These are phyloP conservation scores for Starmera caribaea DNA, from an alignment of 805 yeast species.

Conservation along the genomic window DNA sequence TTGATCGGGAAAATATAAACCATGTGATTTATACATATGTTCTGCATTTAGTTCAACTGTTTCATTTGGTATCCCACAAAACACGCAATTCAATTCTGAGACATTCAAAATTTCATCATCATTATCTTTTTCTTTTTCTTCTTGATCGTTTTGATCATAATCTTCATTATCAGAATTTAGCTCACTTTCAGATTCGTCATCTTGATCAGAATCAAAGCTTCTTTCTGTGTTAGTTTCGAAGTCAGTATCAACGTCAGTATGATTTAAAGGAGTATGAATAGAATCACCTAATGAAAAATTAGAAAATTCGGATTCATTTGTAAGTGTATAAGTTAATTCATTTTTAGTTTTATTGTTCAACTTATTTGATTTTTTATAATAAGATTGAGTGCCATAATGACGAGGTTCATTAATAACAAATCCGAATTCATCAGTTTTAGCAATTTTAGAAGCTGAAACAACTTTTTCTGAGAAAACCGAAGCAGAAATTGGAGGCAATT, in stretches of 20 bases:
- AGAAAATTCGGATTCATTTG: constrained; percentile 45
- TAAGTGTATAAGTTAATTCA: constrained; percentile 7
- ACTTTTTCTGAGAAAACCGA: constrained; percentile 32
- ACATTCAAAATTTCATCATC: constrained; percentile 10
- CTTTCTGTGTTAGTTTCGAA: constrained; percentile 14
- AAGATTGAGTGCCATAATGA: no score
- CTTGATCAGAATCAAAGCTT: constrained; percentile 27
- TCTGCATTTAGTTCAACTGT: constrained; percentile 50
- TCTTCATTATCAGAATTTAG: constrained; percentile 26
- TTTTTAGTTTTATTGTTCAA: constrained; percentile 1
- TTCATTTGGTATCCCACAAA: constrained; percentile 43
- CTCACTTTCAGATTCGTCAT: constrained; percentile 40
- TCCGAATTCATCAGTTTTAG: constrained; percentile 30
- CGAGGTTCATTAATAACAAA: constrained; percentile 23
- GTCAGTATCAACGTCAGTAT: constrained; percentile 24
- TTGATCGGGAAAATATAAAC: constrained; percentile 81
- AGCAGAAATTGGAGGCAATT: constrained; percentile 62
- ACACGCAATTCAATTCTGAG: constrained; percentile 32
- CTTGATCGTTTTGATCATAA: constrained; percentile 14
- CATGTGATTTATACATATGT: constrained; percentile 77
- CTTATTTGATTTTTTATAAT: constrained; percentile 6
- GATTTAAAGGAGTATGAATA: constrained; percentile 16
- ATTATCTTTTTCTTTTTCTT: constrained; percentile 13
- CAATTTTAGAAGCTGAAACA: constrained; percentile 9
- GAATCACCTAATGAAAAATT: constrained; percentile 46